Conservation (phyloP, 192 early-diverging fungal genomes). For the Umbelopsis ramanniana region DNA sequence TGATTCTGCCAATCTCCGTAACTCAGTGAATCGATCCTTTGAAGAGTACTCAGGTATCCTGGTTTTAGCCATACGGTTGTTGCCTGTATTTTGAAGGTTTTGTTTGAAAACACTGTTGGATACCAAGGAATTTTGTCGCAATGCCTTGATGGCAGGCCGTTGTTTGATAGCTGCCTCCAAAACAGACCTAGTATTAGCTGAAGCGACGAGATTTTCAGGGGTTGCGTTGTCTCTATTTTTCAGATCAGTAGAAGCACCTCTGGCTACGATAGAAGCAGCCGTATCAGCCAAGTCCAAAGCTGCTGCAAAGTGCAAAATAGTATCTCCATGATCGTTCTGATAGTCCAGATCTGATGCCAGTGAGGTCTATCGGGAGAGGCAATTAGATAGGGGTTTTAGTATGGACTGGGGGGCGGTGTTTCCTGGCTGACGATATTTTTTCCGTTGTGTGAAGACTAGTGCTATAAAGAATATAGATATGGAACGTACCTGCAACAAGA, state of each 20-base stretch:
- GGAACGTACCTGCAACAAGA: slow-evolving; percentile 4
- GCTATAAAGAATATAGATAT: not conserved
- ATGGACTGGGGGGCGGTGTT: not conserved
- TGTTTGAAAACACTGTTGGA: slow-evolving; percentile 26
- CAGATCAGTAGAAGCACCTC: slow-evolving; percentile 3
- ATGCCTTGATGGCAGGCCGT: slow-evolving; percentile 11
- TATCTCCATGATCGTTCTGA: slow-evolving; percentile 20
- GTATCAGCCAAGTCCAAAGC: slow-evolving; percentile 1
- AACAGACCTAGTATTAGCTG: not conserved
- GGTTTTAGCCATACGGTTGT: not conserved
- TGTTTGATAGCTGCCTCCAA: not conserved
- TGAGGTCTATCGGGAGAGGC: not conserved
- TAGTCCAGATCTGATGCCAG: slow-evolving; percentile 4
- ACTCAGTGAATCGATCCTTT: slow-evolving; percentile 22
- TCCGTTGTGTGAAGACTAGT: not conserved
- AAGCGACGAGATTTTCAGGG: not conserved
- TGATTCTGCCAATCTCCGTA: slow-evolving; percentile 13
- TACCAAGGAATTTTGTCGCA: slow-evolving; percentile 22
- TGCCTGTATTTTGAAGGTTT: not conserved
- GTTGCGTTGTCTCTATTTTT: slow-evolving; percentile 12
- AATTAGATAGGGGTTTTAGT: slow-evolving; percentile 2
- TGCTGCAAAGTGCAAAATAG: slow-evolving; percentile 3
- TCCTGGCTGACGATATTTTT: not conserved
- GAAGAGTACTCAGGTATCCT: slow-evolving; percentile 25
- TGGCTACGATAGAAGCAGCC: not conserved